A percentile compares a stretch with the other conserved stretches of the same genome.
Evolutionary conservation across 208 protist species (phyloP).

Genomic region (Leishmania tropica): DNA sequence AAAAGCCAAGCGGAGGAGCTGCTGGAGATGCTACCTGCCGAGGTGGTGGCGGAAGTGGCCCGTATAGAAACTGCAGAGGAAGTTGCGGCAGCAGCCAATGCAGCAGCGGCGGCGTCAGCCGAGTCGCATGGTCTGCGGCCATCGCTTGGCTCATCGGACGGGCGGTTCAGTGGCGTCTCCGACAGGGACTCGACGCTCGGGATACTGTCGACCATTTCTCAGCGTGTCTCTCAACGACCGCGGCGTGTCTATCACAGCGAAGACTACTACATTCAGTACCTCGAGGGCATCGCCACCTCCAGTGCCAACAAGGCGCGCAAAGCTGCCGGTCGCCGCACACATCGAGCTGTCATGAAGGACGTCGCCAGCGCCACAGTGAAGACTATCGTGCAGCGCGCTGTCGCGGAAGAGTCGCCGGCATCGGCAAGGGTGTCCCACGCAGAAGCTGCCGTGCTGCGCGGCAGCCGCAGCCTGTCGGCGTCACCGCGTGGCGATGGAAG

Average conservation of each 20-base stretch:
- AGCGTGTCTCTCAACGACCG: constrained; percentile 40
- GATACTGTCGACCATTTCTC: constrained; percentile 41
- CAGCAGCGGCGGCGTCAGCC: constrained; percentile 4
- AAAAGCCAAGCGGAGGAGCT: constrained; percentile 44
- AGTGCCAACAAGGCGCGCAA: constrained; percentile 33
- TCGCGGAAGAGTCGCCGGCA: no score
- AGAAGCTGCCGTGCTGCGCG: background rate
- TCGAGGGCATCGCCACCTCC: constrained; percentile 33
- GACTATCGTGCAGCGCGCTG: background rate
- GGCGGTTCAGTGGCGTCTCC: constrained; percentile 18
- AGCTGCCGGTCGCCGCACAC: constrained; percentile 23
- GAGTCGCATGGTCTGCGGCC: constrained; percentile 6
- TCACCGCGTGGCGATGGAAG: background rate
- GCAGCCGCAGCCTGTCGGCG: background rate
- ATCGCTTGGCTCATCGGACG: constrained; percentile 11
- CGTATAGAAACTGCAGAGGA: constrained; percentile 11
- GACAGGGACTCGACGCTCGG: constrained; percentile 21
- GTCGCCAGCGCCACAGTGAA: constrained; percentile 3
- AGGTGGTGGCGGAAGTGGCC: constrained; percentile 35
- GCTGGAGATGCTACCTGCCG: constrained; percentile 47
- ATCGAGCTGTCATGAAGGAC: constrained; percentile 19
- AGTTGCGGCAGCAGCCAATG: constrained; percentile 1
- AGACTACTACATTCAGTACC: constrained; percentile 47
- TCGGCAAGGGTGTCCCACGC: background rate
- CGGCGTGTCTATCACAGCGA: constrained; percentile 36